These are phyloP conservation scores for Persicaria tinctoria DNA, from an alignment of 148 eudicot species.

Conservation along the genomic window DNA sequence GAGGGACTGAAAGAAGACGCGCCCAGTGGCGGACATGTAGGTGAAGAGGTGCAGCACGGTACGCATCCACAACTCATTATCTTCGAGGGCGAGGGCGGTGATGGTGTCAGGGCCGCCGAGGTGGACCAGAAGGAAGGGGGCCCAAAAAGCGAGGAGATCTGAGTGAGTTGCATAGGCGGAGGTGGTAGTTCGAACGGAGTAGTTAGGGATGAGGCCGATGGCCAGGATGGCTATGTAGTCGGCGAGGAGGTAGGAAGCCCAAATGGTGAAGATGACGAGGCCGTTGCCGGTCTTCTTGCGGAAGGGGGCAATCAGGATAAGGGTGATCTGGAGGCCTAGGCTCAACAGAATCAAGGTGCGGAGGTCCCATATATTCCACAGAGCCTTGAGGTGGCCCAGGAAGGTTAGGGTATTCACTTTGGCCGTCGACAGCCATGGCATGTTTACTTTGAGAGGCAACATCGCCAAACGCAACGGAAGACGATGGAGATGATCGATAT, in stretches of 20 bases:
- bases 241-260: slow-evolving; percentile 35
- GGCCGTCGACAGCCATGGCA: too few species aligned
- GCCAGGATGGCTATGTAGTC: slow-evolving; percentile 30
- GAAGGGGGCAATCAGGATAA: slow-evolving; percentile 20
- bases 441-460: too few species aligned
- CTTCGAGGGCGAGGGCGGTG: slow-evolving; percentile 19
- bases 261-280: slow-evolving; percentile 18
- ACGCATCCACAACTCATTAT: slow-evolving; percentile 38
- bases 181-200: not conserved
- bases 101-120: slow-evolving; percentile 25
- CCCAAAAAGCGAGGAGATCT: slow-evolving; percentile 18
- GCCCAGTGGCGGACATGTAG: slow-evolving; percentile 23
- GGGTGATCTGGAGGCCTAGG: slow-evolving; percentile 24
- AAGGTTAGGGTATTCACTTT: too few species aligned
- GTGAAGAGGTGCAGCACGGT: slow-evolving; percentile 22
- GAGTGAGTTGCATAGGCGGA: not conserved
- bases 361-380: slow-evolving; percentile 27
- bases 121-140: slow-evolving; percentile 18
- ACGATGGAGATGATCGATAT: too few species aligned
- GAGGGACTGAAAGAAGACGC: slow-evolving; percentile 23
- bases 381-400: not conserved
- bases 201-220: slow-evolving; percentile 31
- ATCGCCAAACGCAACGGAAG: too few species aligned
- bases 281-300: slow-evolving; percentile 22
- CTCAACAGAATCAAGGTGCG: slow-evolving; percentile 23